These are phyloP conservation scores for Gonium pectorale DNA, from an alignment of 139 green algal species.

Conservation along the genomic window DNA sequence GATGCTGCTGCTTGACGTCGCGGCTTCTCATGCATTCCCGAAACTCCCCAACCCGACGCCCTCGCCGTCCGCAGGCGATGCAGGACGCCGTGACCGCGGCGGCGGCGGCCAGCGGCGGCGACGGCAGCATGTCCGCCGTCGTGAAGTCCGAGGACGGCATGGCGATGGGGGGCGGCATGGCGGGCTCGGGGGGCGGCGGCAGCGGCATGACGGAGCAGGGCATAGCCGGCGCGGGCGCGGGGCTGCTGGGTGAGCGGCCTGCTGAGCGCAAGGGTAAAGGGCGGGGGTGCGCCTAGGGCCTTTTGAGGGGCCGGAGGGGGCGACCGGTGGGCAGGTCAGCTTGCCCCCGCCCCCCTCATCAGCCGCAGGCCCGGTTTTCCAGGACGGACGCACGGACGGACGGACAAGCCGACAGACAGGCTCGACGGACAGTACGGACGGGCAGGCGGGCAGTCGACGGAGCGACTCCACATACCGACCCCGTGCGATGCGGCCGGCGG, in stretches of 20 bases:
- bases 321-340: no score
- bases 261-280: no score
- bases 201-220: neutral
- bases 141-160: neutral
- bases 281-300: no score
- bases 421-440: neutral
- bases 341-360: no score
- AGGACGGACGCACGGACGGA: no score
- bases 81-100: conserved; percentile 3
- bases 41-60: neutral
- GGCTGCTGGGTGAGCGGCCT: neutral
- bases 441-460: neutral
- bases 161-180: neutral
- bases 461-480: no score
- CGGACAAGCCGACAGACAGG: no score
- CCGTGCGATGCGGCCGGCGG: no score
- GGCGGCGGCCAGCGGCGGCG: neutral
- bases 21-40: no score
- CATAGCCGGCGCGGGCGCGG: neutral
- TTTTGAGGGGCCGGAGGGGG: no score
- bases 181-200: neutral
- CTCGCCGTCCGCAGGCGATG: neutral
- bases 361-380: no score
- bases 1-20: no score
- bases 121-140: neutral